Evolutionary conservation across 1,139 yeast species (phyloP).

Genomic region (Schwanniomyces etchellsii): DNA sequence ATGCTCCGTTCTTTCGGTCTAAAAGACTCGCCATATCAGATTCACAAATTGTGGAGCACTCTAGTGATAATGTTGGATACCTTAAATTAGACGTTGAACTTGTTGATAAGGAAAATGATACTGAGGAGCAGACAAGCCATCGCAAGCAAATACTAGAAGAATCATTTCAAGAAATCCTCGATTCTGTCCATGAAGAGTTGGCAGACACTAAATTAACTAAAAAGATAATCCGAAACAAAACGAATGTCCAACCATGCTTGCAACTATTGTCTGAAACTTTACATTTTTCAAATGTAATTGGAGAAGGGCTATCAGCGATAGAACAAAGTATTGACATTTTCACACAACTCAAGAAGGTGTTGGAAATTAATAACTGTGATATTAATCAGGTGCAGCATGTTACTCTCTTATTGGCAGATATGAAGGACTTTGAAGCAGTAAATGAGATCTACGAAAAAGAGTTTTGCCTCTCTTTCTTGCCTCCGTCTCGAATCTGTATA

Average conservation of each 20-base stretch:
- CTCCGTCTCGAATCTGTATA: constrained; percentile 87
- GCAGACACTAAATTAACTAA: not conserved
- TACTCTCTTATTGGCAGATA: constrained; percentile 55
- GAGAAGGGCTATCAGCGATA: constrained; percentile 11
- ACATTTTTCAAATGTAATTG: constrained; percentile 48
- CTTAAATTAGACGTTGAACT: constrained; percentile 42
- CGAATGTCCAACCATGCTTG: constrained; percentile 11
- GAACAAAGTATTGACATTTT: constrained; percentile 48
- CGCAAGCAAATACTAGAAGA: constrained; percentile 22
- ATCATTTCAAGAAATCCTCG: constrained; percentile 35
- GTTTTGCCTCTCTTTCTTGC: constrained; percentile 54
- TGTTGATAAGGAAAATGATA: constrained; percentile 24
- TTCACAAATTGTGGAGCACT: constrained; percentile 38
- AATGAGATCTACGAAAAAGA: constrained; percentile 53
- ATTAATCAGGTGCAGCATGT: constrained; percentile 49
- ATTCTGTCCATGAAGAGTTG: constrained; percentile 8
- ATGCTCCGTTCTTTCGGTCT: constrained; percentile 70
- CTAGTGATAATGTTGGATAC: constrained; percentile 62
- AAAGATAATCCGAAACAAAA: not conserved
- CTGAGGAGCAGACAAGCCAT: constrained; percentile 4
- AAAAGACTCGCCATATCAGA: constrained; percentile 45
- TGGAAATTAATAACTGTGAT: constrained; percentile 20
- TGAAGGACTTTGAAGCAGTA: constrained; percentile 56
- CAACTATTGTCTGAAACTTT: constrained; percentile 17
- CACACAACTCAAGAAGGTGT: constrained; percentile 24